Evolutionary conservation across 2,329 filamentous ascomycete species (phyloP).

Genomic region (Epichloe uncinata): DNA sequence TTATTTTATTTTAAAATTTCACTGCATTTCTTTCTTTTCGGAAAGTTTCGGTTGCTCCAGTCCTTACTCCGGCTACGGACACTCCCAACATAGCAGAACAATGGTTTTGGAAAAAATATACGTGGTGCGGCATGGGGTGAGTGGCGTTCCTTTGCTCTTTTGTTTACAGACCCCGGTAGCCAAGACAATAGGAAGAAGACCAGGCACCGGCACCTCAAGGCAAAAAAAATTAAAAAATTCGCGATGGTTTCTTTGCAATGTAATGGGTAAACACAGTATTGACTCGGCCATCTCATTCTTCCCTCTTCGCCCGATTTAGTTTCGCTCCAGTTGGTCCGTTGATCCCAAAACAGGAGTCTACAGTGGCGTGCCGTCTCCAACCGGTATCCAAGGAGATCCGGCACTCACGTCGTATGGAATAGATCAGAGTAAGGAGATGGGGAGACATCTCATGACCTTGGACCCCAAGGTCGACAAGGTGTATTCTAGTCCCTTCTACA

Average conservation of each 20-base stretch:
- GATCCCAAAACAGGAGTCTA: conserved; percentile 71
- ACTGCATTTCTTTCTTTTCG: not conserved
- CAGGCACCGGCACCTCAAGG: not conserved
- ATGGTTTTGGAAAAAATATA: conserved; percentile 64
- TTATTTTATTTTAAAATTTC: not conserved
- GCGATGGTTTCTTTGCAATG: conserved; percentile 4
- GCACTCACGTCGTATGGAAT: conserved; percentile 79
- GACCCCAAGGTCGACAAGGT: conserved; percentile 61
- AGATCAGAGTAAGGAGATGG: conserved; percentile 69
- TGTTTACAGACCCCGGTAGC: not conserved
- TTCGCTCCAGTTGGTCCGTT: conserved; percentile 81
- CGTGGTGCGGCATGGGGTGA: conserved; percentile 61
- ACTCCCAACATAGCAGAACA: not conserved
- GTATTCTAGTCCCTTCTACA: conserved; percentile 78
- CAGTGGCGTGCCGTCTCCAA: conserved; percentile 62
- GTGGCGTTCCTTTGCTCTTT: conserved; percentile 17
- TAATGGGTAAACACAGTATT: not conserved
- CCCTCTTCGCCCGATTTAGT: conserved; percentile 36
- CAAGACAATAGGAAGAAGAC: conserved; percentile 3
- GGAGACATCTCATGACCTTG: conserved; percentile 44
- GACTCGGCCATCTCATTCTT: not conserved
- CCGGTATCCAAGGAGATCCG: conserved; percentile 77
- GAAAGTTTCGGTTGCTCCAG: no score
- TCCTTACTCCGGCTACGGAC: not conserved
- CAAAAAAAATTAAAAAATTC: not conserved